A percentile compares a stretch with the other conserved stretches of the same genome.
Evolutionary conservation across 306 rosid genomes (phyloP).

Genomic region (Begonia masoniana): DNA sequence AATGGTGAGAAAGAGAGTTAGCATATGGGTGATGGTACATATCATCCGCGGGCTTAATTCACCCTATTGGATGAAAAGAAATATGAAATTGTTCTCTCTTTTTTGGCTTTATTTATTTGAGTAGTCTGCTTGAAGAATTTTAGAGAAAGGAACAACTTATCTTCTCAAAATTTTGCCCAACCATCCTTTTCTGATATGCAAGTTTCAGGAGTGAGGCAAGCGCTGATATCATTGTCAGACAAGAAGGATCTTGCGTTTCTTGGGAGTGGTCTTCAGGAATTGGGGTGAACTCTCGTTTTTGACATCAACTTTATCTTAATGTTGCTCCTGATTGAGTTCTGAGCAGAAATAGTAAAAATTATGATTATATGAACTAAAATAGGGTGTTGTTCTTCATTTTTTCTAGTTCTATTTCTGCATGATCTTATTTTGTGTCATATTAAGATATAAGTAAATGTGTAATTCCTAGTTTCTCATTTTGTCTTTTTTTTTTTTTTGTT

Average conservation of each 20-base stretch:
- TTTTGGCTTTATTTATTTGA: not conserved
- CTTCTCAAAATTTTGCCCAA: no score
- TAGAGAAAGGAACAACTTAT: not conserved
- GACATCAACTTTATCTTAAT: no score
- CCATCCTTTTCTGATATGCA: not conserved
- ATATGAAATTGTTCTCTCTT: not conserved
- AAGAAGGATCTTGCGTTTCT: constrained; percentile 67
- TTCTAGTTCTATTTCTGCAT: no score
- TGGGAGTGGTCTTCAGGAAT: constrained; percentile 65
- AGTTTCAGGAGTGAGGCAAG: constrained; percentile 60
- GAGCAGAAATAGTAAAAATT: no score
- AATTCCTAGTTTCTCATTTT: not conserved
- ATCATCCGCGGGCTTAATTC: not conserved
- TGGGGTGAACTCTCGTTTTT: constrained; percentile 46
- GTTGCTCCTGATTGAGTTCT: no score
- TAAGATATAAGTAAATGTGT: no score
- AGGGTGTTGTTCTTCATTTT: no score
- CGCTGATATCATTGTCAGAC: constrained; percentile 79
- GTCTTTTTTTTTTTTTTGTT: not conserved
- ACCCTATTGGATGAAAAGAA: not conserved
- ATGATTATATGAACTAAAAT: no score
- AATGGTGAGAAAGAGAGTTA: not conserved
- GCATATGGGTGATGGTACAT: not conserved
- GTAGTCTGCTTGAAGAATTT: not conserved
- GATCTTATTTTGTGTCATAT: no score